Conservation (phyloP, 108 stramenopile species). For the Cyclotella kingstonii region DNA sequence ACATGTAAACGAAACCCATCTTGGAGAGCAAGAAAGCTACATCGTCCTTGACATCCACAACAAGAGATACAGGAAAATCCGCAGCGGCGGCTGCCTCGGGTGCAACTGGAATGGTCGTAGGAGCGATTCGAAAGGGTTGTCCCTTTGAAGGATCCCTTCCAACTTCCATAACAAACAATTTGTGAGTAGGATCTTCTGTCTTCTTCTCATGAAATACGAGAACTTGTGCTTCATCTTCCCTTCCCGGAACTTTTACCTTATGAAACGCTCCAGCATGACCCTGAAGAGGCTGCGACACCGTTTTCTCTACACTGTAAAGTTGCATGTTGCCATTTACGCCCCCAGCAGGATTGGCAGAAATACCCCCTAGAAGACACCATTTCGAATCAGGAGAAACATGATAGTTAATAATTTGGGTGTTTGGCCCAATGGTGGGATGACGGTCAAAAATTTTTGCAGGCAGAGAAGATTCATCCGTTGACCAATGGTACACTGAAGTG, state of each 20-base stretch:
- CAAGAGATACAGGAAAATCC: constrained; percentile 97
- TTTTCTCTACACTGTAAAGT: constrained; percentile 95
- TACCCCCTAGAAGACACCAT: constrained; percentile 98
- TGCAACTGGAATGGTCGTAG: constrained; percentile 90
- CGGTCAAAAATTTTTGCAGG: constrained; percentile 96
- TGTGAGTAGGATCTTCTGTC: constrained; percentile 67
- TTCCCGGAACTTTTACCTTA: constrained; percentile 84
- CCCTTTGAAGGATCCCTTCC: constrained; percentile 95
- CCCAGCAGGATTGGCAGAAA: constrained; percentile 79
- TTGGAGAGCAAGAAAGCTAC: constrained; percentile 95
- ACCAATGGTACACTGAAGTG: constrained; percentile 95
- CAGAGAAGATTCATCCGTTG: constrained; percentile 62
- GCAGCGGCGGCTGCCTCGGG: constrained; percentile 91
- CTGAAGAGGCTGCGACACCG: constrained; percentile 92
- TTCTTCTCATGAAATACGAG: constrained; percentile 98
- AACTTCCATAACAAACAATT: constrained; percentile 98
- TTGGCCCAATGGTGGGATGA: constrained; percentile 82
- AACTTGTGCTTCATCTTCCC: constrained; percentile 88
- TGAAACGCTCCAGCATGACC: constrained; percentile 96
- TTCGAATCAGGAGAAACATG: constrained; percentile 92
- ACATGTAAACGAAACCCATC: constrained; percentile 98
- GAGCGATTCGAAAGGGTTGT: constrained; percentile 84
- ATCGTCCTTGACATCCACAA: constrained; percentile 86
- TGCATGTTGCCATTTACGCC: constrained; percentile 95
- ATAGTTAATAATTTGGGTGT: constrained; percentile 97